Evolutionary conservation across 78 protist species (phyloP), one percentile per base, ranked within the genome.

Genomic region (Ministeria vibrans): DNA sequence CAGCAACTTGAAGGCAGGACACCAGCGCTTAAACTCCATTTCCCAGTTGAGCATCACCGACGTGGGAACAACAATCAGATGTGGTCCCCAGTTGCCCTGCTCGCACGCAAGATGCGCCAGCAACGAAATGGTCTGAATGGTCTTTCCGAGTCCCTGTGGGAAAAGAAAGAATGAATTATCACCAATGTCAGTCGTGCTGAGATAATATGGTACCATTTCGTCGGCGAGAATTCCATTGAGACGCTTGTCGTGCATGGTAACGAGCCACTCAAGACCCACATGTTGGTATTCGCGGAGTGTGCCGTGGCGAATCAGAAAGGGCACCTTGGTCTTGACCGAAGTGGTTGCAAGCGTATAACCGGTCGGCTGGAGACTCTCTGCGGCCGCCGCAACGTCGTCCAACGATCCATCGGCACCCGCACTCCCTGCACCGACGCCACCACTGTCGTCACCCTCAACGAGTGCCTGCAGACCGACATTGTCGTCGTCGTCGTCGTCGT

Each of bases 201-300:
- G 55, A 7, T 18, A 46, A 7, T 91, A 90, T 91, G 66, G 55
- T 46, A 7, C n/a, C 15, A 59, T 30, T 25, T 97, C 99, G 82
- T 97, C 99, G 0, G 99, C 99, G 7, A 97, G 88, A 41, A 96
- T 93, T 36, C 94, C 95, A 75, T 92, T 92, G 62, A 97, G 91
- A 4, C 77, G 55, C 75, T 89, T 83, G 30, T 87, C 93, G 83
- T 95, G 83, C 79, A 94, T 63, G 22, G 78, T 79, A 5, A 84
- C 90, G 25, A 96, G 78, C 99, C 99, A 95, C 69, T 89, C 90
- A 27, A 95, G 83, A 0, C 96, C 98, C 28, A 92, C 83, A 75
- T 87, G 92, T 83, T 95, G 98, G 72, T 95, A 95, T 75, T 88
- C 96, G 59, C 98, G 81, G 62, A 95, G 83, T 15, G 84, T 39